A percentile compares a stretch with the other conserved stretches of the same genome.
These are phyloP conservation scores for Vitis riparia DNA, from an alignment of 164 flowering plant species.

Conservation along the genomic window DNA sequence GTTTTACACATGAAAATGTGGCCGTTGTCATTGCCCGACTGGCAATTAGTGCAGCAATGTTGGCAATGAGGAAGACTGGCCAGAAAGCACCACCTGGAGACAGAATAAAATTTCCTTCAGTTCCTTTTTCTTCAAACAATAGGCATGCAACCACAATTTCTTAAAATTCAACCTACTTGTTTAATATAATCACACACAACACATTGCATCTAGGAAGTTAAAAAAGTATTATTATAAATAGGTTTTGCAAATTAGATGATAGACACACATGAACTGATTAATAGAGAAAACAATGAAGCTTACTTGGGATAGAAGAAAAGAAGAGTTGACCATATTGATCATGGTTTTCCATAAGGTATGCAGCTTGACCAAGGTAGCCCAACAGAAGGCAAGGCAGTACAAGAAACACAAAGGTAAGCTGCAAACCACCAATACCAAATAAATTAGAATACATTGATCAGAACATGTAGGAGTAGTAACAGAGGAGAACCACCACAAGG, in stretches of 20 bases:
- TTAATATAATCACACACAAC: background rate
- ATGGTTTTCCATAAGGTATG: conserved; percentile 81
- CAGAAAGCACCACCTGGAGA: conserved; percentile 81
- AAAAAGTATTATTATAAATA: background rate
- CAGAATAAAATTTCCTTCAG: conserved; percentile 6
- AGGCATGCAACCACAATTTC: background rate
- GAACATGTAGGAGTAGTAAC: background rate
- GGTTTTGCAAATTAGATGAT: background rate
- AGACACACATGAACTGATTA: too few relatives aligned
- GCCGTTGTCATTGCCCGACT: conserved; percentile 98
- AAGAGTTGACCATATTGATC: conserved; percentile 55
- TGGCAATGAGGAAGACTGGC: conserved; percentile 89
- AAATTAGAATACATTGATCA: conserved; percentile 6
- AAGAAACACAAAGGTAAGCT: conserved; percentile 91
- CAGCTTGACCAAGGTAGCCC: conserved; percentile 99
- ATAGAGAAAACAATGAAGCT: conserved; percentile 18
- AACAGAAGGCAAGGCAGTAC: conserved; percentile 93
- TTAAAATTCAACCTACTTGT: too few relatives aligned
- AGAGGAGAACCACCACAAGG: conserved; percentile 1
- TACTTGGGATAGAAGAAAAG: conserved; percentile 89
- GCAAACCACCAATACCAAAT: conserved; percentile 31
- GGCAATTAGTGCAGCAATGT: conserved; percentile 90
- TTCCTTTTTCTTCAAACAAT: background rate
- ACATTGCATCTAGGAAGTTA: background rate
- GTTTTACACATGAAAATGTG: conserved; percentile 94